Conservation (phyloP, 805 yeast genomes). For the Kregervanrija fluxuum region DNA sequence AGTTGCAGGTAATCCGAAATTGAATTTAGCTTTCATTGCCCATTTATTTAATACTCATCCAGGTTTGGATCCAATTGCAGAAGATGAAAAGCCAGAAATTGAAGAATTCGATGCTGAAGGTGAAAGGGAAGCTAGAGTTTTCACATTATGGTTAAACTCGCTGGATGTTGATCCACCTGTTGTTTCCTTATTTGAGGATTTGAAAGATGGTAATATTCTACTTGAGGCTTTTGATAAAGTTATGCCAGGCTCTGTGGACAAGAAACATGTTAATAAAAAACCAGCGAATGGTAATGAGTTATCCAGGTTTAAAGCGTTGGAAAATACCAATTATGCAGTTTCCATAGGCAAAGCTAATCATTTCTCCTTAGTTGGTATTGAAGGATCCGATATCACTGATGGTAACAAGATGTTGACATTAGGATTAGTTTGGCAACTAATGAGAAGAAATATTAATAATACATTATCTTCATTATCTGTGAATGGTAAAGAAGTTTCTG, state of each 20-base stretch:
- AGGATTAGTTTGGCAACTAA: conserved; percentile 96
- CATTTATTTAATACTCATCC: conserved; percentile 95
- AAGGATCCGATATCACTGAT: conserved; percentile 94
- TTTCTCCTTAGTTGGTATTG: conserved; percentile 94
- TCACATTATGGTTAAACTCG: conserved; percentile 95
- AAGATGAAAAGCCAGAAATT: conserved; percentile 83
- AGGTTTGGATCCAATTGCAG: conserved; percentile 93
- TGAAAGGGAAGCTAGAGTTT: conserved; percentile 97
- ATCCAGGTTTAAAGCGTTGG: conserved; percentile 89
- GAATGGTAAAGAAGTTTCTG: conserved; percentile 71
- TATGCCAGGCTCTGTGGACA: conserved; percentile 83
- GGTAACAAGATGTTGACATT: conserved; percentile 84
- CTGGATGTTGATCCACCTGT: conserved; percentile 95
- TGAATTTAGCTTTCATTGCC: conserved; percentile 95
- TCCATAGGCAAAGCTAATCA: conserved; percentile 88
- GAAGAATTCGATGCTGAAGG: conserved; percentile 99
- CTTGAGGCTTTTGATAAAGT: conserved; percentile 94
- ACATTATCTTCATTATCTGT: conserved; percentile 70
- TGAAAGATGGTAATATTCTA: conserved; percentile 84
- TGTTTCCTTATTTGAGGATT: conserved; percentile 83
- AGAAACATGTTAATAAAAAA: conserved; percentile 73
- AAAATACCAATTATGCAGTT: conserved; percentile 97
- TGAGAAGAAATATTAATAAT: conserved; percentile 89
- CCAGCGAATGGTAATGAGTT: conserved; percentile 72
- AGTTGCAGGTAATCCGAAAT: conserved; percentile 93